Conservation (phyloP, 2,329 filamentous ascomycete species). For the Coniochaeta sp. region DNA sequence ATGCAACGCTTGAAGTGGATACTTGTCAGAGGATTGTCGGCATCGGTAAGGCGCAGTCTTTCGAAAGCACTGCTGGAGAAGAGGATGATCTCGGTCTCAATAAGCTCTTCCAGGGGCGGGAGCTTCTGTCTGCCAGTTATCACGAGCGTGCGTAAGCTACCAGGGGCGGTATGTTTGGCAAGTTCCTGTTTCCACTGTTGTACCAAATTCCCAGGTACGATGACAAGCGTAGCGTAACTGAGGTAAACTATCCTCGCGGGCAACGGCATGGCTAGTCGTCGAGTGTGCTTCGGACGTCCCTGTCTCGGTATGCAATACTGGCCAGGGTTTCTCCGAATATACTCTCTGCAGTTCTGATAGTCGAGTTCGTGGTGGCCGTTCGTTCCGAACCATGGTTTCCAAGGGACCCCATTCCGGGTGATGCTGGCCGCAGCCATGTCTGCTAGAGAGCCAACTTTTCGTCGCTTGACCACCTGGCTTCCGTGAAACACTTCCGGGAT, state of each 20-base stretch:
- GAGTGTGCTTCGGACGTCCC: constrained; percentile 26
- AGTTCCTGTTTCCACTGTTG: constrained; percentile 82
- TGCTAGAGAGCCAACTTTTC: constrained; percentile 52
- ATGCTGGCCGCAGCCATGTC: constrained; percentile 70
- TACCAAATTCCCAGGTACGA: constrained; percentile 77
- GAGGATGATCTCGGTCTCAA: constrained; percentile 67
- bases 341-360: constrained; percentile 44
- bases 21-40: constrained; percentile 47
- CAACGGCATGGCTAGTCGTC: constrained; percentile 21
- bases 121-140: constrained; percentile 48
- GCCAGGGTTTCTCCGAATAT: constrained; percentile 49
- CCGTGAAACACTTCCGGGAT: constrained; percentile 55
- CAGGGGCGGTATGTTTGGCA: constrained; percentile 59
- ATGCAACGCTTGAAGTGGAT: constrained; percentile 85
- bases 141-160: constrained; percentile 32
- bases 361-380: constrained; percentile 38
- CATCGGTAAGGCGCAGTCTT: constrained; percentile 40
- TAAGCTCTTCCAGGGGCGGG: constrained; percentile 49
- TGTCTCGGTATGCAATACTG: constrained; percentile 48
- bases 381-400: constrained; percentile 56
- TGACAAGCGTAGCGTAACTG: constrained; percentile 63
- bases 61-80: constrained; percentile 72
- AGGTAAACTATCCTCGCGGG: constrained; percentile 48
- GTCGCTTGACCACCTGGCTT: constrained; percentile 27
- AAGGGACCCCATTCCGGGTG: constrained; percentile 61